These are phyloP conservation scores for Solanum ossicruentum DNA, from an alignment of 257 asterid species.

Conservation along the genomic window DNA sequence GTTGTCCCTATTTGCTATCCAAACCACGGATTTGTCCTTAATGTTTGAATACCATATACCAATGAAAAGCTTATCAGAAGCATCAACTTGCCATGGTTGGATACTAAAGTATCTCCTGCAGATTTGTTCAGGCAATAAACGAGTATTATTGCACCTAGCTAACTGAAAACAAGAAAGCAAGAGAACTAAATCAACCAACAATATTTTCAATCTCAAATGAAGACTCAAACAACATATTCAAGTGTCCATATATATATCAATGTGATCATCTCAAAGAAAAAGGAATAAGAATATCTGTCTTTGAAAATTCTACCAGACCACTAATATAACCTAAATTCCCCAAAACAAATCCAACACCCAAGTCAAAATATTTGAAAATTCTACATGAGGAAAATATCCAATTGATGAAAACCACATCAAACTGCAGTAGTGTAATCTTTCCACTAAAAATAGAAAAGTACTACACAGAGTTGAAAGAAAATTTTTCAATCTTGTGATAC, in stretches of 20 bases:
- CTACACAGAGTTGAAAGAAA: too few relatives aligned
- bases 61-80: constrained; percentile 2
- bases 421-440: neutral
- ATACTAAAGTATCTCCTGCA: neutral
- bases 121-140: neutral
- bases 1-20: constrained; percentile 25
- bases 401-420: neutral
- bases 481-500: too few relatives aligned
- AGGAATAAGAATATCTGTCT: neutral
- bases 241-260: neutral
- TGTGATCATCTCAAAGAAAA: neutral
- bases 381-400: too few relatives aligned
- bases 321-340: neutral
- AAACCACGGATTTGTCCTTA: constrained; percentile 14
- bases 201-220: neutral
- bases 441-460: too few relatives aligned
- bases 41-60: constrained; percentile 36
- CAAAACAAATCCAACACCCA: neutral
- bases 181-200: neutral
- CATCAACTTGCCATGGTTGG: neutral
- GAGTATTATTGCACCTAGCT: neutral
- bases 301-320: neutral
- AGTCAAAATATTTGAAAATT: too few relatives aligned
- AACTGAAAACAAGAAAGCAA: neutral
- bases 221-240: neutral